These are phyloP conservation scores for Noccaea bulbosa DNA, from an alignment of 345 rosid species.

Conservation along the genomic window DNA sequence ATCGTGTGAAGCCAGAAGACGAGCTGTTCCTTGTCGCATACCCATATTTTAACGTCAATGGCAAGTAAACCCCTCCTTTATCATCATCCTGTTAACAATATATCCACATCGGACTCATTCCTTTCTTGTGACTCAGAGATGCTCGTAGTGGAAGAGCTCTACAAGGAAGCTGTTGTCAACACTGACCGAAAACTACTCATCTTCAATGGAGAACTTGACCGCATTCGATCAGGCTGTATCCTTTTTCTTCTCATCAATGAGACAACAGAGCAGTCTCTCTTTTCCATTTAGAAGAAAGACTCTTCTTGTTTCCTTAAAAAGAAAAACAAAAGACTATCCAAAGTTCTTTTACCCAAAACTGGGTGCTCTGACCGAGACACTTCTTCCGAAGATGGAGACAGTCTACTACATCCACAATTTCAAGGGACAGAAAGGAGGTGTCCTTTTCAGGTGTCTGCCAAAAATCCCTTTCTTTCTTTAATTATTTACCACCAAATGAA, in stretches of 20 bases:
- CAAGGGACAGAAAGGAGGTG: constrained; percentile 82
- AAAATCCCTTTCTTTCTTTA: background rate
- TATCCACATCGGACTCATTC: constrained; percentile 5
- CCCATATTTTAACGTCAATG: constrained; percentile 92
- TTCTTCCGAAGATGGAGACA: constrained; percentile 86
- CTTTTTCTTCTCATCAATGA: constrained; percentile 44
- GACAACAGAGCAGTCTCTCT: background rate
- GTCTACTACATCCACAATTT: constrained; percentile 94
- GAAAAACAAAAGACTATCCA: constrained; percentile 69
- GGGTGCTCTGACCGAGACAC: constrained; percentile 70
- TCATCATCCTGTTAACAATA: constrained; percentile 14
- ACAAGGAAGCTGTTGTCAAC: constrained; percentile 73
- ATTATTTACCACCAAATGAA: background rate
- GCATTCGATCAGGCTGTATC: constrained; percentile 97
- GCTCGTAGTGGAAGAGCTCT: constrained; percentile 98
- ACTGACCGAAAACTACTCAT: constrained; percentile 69
- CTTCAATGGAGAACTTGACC: constrained; percentile 94
- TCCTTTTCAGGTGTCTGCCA: constrained; percentile 77
- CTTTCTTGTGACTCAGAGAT: constrained; percentile 61
- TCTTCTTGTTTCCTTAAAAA: constrained; percentile 45
- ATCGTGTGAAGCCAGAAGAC: constrained; percentile 82
- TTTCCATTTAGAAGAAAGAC: constrained; percentile 21
- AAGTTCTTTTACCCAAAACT: constrained; percentile 93
- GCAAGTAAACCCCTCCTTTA: constrained; percentile 44
- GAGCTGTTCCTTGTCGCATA: constrained; percentile 80